These are phyloP conservation scores for Phalaenopsis equestris DNA, from an alignment of 106 monocot genomes.

Conservation along the genomic window DNA sequence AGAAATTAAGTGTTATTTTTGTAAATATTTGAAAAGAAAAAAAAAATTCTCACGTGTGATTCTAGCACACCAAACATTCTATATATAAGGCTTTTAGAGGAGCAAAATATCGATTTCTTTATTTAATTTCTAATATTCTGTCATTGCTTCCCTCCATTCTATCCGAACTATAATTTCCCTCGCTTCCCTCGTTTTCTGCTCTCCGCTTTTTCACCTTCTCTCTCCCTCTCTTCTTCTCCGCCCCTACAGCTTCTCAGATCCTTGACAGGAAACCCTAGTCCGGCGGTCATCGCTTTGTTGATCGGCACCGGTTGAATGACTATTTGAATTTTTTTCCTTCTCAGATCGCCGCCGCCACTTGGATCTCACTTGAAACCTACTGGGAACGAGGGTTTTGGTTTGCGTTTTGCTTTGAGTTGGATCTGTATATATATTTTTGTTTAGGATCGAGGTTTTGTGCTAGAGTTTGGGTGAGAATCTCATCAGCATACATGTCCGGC, in stretches of 20 bases:
- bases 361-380: background rate
- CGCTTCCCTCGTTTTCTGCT: conserved; percentile 58
- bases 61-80: too few species aligned
- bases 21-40: too few species aligned
- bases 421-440: background rate
- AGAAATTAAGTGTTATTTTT: too few species aligned
- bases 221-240: background rate
- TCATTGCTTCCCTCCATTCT: conserved; percentile 29
- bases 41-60: too few species aligned
- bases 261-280: conserved; percentile 14
- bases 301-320: background rate
- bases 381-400: background rate
- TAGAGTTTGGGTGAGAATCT: conserved; percentile 2
- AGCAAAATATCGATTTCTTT: background rate
- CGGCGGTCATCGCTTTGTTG: background rate
- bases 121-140: conserved; percentile 6
- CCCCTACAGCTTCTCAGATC: background rate
- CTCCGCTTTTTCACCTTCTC: conserved; percentile 9
- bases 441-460: conserved; percentile 6
- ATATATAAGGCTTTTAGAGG: too few species aligned
- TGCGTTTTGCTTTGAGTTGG: background rate
- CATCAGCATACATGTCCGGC: conserved; percentile 8
- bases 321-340: background rate
- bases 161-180: conserved; percentile 56
- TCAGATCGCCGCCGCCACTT: conserved; percentile 1